Conservation (phyloP, 169 alveolate species). For the Cryptosporidium tyzzeri region DNA sequence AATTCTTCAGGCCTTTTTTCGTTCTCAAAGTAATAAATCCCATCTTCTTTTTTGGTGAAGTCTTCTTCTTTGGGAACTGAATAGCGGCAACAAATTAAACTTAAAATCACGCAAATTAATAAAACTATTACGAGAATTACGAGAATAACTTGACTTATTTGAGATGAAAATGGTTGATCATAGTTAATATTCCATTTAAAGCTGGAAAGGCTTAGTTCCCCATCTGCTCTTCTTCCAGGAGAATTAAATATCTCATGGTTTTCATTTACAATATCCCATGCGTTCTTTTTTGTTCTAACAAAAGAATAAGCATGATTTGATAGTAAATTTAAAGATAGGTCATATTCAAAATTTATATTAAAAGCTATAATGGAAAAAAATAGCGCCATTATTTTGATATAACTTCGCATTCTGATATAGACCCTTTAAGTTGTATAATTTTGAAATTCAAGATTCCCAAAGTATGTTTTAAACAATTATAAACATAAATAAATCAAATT, state of each 20-base stretch:
- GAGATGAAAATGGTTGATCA: slow-evolving; percentile 49
- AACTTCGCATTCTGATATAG: neutral
- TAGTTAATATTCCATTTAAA: slow-evolving; percentile 5
- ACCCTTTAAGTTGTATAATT: neutral
- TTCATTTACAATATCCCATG: slow-evolving; percentile 68
- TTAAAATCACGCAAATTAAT: slow-evolving; percentile 14
- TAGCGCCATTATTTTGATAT: neutral
- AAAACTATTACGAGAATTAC: slow-evolving; percentile 14
- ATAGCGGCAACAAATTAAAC: slow-evolving; percentile 35
- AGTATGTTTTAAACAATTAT: too few relatives aligned
- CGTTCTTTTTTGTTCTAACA: slow-evolving; percentile 9
- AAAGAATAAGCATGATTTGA: slow-evolving; percentile 10
- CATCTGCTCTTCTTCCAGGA: neutral
- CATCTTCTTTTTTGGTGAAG: slow-evolving; percentile 34
- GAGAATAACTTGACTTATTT: slow-evolving; percentile 46
- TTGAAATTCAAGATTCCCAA: neutral
- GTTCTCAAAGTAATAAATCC: slow-evolving; percentile 29
- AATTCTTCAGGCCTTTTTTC: slow-evolving; percentile 62
- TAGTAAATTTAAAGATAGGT: neutral
- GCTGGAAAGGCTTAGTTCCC: neutral
- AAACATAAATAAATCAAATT: too few relatives aligned
- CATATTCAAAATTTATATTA: neutral
- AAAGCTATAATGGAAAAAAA: neutral
- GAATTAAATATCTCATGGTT: slow-evolving; percentile 24
- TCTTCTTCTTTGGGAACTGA: slow-evolving; percentile 61